Conservation (phyloP, 177 flowering plant species). For the Vitis hybrid region DNA sequence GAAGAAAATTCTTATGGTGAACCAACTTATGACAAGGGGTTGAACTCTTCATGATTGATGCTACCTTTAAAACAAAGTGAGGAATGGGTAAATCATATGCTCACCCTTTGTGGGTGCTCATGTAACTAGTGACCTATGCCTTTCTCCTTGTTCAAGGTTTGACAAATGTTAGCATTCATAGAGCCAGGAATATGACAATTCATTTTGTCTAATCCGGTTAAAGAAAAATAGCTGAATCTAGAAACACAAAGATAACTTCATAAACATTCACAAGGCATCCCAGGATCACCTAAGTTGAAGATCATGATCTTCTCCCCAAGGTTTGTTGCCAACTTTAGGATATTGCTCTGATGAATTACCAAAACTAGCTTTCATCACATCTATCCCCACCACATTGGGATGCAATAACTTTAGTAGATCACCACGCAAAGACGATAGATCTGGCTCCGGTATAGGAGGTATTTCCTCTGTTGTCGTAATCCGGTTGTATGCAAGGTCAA, state of each 20-base stretch:
- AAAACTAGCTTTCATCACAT: slow-evolving; percentile 54
- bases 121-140: too few species aligned
- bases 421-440: slow-evolving; percentile 60
- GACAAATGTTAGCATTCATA: too few species aligned
- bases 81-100: too few species aligned
- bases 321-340: slow-evolving; percentile 50
- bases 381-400: slow-evolving; percentile 89
- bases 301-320: slow-evolving; percentile 92
- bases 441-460: slow-evolving; percentile 96
- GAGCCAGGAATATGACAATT: not conserved
- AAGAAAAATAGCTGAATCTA: not conserved
- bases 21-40: too few species aligned
- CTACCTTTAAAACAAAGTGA: too few species aligned
- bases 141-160: too few species aligned
- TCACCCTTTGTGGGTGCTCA: too few species aligned
- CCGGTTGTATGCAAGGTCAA: slow-evolving; percentile 85
- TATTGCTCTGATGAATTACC: slow-evolving; percentile 43
- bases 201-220: not conserved
- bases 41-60: too few species aligned
- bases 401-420: slow-evolving; percentile 70
- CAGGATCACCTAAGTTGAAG: slow-evolving; percentile 81
- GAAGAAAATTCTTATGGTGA: too few species aligned
- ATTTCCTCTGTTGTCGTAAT: slow-evolving; percentile 90
- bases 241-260: slow-evolving; percentile 11
- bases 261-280: not conserved